phyloP scores from a whole-genome alignment of 345 rosid genomes.

The Moricandia moricandioides region DNA sequence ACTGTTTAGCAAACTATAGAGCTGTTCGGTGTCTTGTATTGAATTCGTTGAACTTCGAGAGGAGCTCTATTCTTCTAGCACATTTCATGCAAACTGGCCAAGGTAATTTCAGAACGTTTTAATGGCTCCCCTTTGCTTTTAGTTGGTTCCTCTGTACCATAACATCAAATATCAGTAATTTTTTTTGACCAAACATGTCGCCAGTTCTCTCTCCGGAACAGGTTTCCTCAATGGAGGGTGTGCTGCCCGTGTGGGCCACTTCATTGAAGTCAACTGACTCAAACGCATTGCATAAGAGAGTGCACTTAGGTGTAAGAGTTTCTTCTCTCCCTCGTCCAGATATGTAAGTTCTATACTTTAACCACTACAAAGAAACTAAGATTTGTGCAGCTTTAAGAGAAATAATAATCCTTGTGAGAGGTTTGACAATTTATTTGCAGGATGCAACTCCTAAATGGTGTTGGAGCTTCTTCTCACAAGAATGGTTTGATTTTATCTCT shows the following conservation, averaged over 20 bases:
- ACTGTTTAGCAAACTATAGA: slow-evolving; percentile 72
- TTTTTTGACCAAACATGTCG: slow-evolving; percentile 40
- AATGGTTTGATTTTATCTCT: slow-evolving; percentile 25
- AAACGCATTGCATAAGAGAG: slow-evolving; percentile 42
- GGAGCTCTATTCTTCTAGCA: slow-evolving; percentile 70
- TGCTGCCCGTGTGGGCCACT: slow-evolving; percentile 60
- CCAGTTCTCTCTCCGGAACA: slow-evolving; percentile 77
- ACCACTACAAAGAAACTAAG: not conserved
- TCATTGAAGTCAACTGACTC: slow-evolving; percentile 40
- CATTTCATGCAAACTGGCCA: slow-evolving; percentile 64
- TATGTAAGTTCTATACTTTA: slow-evolving; percentile 50
- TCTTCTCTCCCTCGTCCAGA: slow-evolving; percentile 63
- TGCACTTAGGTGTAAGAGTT: slow-evolving; percentile 65
- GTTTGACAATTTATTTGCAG: slow-evolving; percentile 20
- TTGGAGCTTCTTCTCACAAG: slow-evolving; percentile 28
- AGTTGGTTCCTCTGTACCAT: not conserved
- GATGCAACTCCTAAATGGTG: slow-evolving; percentile 35
- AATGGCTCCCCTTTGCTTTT: not conserved
- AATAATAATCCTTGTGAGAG: not conserved
- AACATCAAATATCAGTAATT: slow-evolving; percentile 7
- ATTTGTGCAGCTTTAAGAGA: not conserved
- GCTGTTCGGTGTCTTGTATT: slow-evolving; percentile 87
- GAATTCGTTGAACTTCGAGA: slow-evolving; percentile 70
- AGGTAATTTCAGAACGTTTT: slow-evolving; percentile 43
- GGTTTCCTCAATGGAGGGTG: slow-evolving; percentile 68